Evolutionary conservation across 352 stramenopile species (phyloP).

Genomic region (Vaucheria bursata): DNA sequence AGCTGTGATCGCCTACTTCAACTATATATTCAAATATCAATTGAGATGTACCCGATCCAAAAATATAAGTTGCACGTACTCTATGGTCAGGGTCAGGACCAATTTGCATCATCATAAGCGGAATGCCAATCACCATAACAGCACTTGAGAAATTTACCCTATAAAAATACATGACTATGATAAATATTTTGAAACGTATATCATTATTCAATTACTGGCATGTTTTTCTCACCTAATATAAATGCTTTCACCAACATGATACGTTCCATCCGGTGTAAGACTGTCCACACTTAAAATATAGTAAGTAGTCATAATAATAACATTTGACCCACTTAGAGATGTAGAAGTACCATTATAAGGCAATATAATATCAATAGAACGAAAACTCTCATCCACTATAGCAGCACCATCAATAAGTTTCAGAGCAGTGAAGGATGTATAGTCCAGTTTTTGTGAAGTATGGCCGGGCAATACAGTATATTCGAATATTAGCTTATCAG

Average conservation of each 20-base stretch:
- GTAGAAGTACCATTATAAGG: conserved; percentile 7
- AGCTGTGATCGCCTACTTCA: conserved; percentile 25
- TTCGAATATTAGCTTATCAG: conserved; percentile 16
- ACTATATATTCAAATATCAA: conserved; percentile 46
- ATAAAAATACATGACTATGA: not conserved
- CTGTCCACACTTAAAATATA: not conserved
- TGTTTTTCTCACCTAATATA: conserved; percentile 32
- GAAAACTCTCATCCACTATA: conserved; percentile 15
- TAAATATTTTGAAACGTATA: not conserved
- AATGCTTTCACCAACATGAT: conserved; percentile 37
- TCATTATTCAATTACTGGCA: not conserved
- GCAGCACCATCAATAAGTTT: not conserved
- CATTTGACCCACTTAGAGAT: conserved; percentile 16
- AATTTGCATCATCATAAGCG: conserved; percentile 25
- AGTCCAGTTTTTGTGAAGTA: conserved; percentile 18
- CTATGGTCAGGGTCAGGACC: conserved; percentile 28
- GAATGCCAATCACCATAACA: conserved; percentile 24
- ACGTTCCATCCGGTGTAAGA: conserved; percentile 13
- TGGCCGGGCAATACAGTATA: conserved; percentile 28
- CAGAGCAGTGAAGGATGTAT: conserved; percentile 2
- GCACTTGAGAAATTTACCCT: conserved; percentile 3
- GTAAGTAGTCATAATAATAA: not conserved
- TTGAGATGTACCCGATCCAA: conserved; percentile 21
- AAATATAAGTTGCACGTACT: conserved; percentile 18
- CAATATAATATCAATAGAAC: conserved; percentile 12